phyloP scores from a whole-genome alignment of 148 eudicot species.

The Beta vulgaris region DNA sequence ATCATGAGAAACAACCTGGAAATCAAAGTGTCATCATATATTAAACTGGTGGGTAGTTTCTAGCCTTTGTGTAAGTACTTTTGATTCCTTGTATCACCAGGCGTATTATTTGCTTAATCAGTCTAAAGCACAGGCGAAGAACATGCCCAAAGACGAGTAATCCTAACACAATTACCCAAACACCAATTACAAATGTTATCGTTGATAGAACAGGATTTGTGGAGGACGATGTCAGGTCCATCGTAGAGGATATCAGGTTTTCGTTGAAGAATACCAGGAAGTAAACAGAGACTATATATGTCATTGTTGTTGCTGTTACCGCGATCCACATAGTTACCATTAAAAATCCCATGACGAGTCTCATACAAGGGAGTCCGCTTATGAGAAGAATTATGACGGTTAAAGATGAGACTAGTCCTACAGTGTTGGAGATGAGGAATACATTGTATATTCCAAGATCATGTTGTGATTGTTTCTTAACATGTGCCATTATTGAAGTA shows the following conservation, averaged over 20 bases:
- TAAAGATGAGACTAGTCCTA: constrained; percentile 25
- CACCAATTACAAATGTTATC: not conserved
- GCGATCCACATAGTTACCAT: constrained; percentile 39
- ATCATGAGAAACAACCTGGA: no score
- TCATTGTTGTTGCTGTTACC: constrained; percentile 20
- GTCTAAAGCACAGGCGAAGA: not conserved
- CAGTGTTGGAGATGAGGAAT: constrained; percentile 1
- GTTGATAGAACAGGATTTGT: not conserved
- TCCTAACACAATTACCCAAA: not conserved
- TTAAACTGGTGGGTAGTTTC: not conserved
- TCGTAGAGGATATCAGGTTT: no score
- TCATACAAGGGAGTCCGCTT: constrained; percentile 29
- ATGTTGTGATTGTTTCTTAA: not conserved
- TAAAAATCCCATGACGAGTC: constrained; percentile 17
- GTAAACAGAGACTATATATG: constrained; percentile 3
- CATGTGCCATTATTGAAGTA: constrained; percentile 7
- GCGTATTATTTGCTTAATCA: not conserved
- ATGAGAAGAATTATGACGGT: constrained; percentile 27
- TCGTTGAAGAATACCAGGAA: not conserved
- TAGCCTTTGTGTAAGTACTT: no score
- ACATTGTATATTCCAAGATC: not conserved
- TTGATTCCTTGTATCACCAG: no score
- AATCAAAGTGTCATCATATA: no score
- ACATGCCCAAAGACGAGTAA: not conserved
- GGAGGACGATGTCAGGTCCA: no score